Percentiles rank a stretch among this genome's conserved stretches.
phyloP scores from a whole-genome alignment of 805 yeast species.

The Kluyveromyces dobzhanskii region DNA sequence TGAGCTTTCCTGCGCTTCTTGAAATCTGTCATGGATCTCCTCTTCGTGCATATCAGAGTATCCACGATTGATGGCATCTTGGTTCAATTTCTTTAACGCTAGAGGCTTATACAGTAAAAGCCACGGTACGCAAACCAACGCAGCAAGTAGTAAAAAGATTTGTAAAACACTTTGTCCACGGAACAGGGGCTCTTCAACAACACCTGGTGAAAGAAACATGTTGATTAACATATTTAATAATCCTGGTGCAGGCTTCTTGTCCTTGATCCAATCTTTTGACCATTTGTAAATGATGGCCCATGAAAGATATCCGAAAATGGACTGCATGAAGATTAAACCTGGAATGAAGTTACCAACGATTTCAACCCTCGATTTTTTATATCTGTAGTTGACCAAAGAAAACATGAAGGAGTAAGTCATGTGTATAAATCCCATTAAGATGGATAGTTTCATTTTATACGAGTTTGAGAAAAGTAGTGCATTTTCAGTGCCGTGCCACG shows the following conservation, averaged over 20 bases:
- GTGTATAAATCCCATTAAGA: conserved; percentile 88
- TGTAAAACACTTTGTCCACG: conserved; percentile 75
- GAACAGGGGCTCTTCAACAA: conserved; percentile 70
- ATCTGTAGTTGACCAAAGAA: conserved; percentile 70
- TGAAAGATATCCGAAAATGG: conserved; percentile 89
- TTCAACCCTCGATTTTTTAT: conserved; percentile 66
- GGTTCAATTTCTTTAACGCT: conserved; percentile 50
- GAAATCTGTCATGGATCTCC: conserved; percentile 23
- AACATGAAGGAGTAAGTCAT: conserved; percentile 87
- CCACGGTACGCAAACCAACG: conserved; percentile 90
- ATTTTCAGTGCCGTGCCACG: conserved; percentile 98
- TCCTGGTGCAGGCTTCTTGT: conserved; percentile 79
- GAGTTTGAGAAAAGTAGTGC: conserved; percentile 85
- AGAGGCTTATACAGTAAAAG: conserved; percentile 78
- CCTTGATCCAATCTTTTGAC: conserved; percentile 83
- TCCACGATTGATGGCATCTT: conserved; percentile 32
- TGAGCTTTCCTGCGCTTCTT: conserved; percentile 38
- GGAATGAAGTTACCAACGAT: conserved; percentile 91
- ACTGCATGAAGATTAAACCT: conserved; percentile 89
- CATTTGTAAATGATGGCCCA: conserved; percentile 86
- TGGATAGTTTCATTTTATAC: conserved; percentile 93
- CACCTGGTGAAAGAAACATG: conserved; percentile 94
- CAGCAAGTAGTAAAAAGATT: conserved; percentile 60
- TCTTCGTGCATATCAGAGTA: conserved; percentile 38
- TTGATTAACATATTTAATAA: conserved; percentile 88